Conservation (phyloP, 805 yeast species). For the Kodamaea leandrae region DNA sequence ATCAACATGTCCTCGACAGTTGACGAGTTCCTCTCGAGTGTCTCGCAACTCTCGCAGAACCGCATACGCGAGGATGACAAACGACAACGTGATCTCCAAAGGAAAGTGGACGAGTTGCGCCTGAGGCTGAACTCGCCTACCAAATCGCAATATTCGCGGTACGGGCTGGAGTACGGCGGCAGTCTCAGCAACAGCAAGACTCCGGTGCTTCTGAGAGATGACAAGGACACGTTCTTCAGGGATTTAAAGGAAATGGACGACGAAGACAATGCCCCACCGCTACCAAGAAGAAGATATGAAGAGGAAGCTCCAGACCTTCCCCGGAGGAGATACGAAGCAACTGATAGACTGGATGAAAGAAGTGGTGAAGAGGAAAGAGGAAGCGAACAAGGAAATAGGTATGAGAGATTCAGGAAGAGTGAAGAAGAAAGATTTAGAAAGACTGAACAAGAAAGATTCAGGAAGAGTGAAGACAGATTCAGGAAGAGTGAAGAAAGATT, state of each 20-base stretch:
- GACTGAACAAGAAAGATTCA: slow-evolving; percentile 2
- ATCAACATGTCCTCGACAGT: slow-evolving; percentile 26
- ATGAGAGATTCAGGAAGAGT: neutral
- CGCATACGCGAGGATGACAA: slow-evolving; percentile 33
- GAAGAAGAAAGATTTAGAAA: no score
- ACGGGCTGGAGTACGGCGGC: neutral
- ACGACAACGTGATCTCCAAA: slow-evolving; percentile 31
- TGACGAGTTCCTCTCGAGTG: slow-evolving; percentile 35
- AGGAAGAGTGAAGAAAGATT: slow-evolving; percentile 1
- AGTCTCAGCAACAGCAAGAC: slow-evolving; percentile 1
- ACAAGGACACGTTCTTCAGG: slow-evolving; percentile 2
- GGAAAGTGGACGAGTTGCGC: slow-evolving; percentile 30
- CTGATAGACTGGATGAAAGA: slow-evolving; percentile 6
- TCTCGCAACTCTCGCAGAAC: slow-evolving; percentile 37
- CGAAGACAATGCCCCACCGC: slow-evolving; percentile 15
- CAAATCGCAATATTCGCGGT: slow-evolving; percentile 9
- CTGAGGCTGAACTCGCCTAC: slow-evolving; percentile 25
- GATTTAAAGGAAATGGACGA: slow-evolving; percentile 9
- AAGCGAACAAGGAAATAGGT: neutral
- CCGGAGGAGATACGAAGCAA: slow-evolving; percentile 9
- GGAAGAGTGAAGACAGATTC: slow-evolving; percentile 1
- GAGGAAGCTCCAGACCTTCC: slow-evolving; percentile 2
- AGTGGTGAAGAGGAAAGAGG: no score
- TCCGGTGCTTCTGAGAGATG: neutral
- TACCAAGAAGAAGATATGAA: slow-evolving; percentile 12